phyloP scores from a whole-genome alignment of 306 rosid genomes.

The Senna siamea region DNA sequence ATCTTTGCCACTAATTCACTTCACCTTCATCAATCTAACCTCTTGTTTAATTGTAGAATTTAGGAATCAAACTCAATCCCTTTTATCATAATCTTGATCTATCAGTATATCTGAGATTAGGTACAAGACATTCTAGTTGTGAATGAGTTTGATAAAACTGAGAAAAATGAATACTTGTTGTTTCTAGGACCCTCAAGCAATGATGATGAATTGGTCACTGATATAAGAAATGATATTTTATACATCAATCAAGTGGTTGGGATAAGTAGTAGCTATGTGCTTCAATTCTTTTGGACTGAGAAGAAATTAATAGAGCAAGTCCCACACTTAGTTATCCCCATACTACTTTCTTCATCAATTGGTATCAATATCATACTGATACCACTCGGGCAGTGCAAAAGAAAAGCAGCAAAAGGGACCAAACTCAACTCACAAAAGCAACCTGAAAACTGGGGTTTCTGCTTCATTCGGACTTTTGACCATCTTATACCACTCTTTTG shows the following conservation, averaged over 20 bases:
- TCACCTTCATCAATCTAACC: too few species aligned
- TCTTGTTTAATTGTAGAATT: too few species aligned
- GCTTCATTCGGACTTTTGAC: slow-evolving; percentile 61
- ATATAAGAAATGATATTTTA: slow-evolving; percentile 3
- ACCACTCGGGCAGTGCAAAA: slow-evolving; percentile 60
- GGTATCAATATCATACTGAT: slow-evolving; percentile 40
- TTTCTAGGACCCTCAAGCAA: slow-evolving; percentile 6
- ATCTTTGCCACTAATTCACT: slow-evolving; percentile 28
- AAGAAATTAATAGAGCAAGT: too few species aligned
- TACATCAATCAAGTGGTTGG: slow-evolving; percentile 22
- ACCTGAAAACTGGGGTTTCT: slow-evolving; percentile 45
- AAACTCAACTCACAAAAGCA: slow-evolving; percentile 47
- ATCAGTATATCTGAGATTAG: too few species aligned
- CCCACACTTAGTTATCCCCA: slow-evolving; percentile 32
- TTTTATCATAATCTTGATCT: too few species aligned
- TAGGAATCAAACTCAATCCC: too few species aligned
- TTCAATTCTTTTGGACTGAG: slow-evolving; percentile 28
- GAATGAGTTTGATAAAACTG: too few species aligned
- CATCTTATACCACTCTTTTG: slow-evolving; percentile 34
- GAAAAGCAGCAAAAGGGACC: slow-evolving; percentile 54
- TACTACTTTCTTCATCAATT: slow-evolving; percentile 43
- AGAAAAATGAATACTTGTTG: too few species aligned
- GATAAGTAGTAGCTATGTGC: not conserved
- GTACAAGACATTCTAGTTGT: too few species aligned
- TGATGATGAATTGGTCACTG: slow-evolving; percentile 15